Evolutionary conservation across 768 basidiomycete genomes (phyloP).

Genomic region (Peribolospora baueri): DNA sequence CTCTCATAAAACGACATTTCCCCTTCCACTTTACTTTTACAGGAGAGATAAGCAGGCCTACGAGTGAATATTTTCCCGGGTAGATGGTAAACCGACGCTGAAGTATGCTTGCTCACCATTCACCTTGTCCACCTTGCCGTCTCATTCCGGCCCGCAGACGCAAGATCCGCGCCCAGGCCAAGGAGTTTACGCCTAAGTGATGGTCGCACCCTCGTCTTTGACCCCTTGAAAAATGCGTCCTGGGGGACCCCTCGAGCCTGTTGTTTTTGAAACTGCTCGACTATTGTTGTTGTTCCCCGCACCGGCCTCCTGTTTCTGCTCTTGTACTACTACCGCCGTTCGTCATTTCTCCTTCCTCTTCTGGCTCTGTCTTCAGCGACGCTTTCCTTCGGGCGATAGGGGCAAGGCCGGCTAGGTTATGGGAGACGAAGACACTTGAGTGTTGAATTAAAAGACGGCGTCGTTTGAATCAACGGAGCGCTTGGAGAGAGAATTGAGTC

Average conservation of each 20-base stretch:
- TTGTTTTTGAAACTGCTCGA: no score
- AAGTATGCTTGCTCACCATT: background rate
- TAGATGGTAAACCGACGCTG: background rate
- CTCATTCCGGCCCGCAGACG: conserved; percentile 25
- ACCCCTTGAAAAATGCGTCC: background rate
- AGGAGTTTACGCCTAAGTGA: conserved; percentile 72
- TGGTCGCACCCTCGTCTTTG: background rate
- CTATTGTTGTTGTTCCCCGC: no score
- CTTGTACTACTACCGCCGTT: no score
- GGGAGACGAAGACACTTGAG: no score
- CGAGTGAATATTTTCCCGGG: conserved; percentile 33
- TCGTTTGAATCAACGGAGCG: no score
- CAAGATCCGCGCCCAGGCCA: conserved; percentile 59
- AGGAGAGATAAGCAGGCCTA: conserved; percentile 89
- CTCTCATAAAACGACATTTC: background rate
- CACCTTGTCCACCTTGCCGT: background rate
- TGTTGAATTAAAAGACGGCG: no score
- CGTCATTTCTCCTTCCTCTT: no score
- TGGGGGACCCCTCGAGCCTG: background rate
- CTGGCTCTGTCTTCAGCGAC: no score
- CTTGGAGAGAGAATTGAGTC: no score
- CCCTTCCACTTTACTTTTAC: conserved; percentile 5
- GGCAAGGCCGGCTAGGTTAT: no score
- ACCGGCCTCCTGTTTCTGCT: no score
- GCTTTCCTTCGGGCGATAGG: no score